phyloP scores from a whole-genome alignment of 1,139 yeast genomes.

The Yamadazyma buinensis region DNA sequence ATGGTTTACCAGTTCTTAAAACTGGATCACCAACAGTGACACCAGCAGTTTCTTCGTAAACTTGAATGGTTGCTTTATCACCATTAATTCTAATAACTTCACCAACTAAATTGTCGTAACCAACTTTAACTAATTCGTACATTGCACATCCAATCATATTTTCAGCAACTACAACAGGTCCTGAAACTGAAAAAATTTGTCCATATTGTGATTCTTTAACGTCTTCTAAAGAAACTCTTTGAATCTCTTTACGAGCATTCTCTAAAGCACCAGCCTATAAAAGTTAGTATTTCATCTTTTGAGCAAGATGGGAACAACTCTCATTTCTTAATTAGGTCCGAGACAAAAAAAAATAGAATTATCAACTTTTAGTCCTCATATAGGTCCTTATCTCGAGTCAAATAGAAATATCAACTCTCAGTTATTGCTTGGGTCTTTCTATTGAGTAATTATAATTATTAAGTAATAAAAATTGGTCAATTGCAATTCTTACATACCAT shows the following conservation, averaged over 20 bases:
- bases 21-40: conserved; percentile 99
- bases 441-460: no score
- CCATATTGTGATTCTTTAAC: conserved; percentile 78
- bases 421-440: no score
- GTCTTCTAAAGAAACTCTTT: conserved; percentile 80
- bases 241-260: conserved; percentile 92
- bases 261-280: conserved; percentile 91
- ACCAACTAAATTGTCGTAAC: conserved; percentile 95
- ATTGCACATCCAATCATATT: conserved; percentile 99
- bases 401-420: no score
- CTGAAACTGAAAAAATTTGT: conserved; percentile 88
- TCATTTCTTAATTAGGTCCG: no score
- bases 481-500: no score
- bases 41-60: conserved; percentile 98
- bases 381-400: no score
- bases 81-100: conserved; percentile 96
- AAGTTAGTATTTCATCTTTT: no score
- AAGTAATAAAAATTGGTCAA: no score
- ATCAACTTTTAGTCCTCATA: no score
- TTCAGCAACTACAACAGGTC: conserved; percentile 97
- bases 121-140: conserved; percentile 97
- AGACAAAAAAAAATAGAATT: no score
- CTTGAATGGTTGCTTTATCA: conserved; percentile 97
- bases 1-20: conserved; percentile 93
- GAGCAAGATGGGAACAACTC: no score